Evolutionary conservation across 1,284 basidiomycete species (phyloP), one percentile per base, ranked within the genome.

Genomic region (Laetiporus sulphureus): DNA sequence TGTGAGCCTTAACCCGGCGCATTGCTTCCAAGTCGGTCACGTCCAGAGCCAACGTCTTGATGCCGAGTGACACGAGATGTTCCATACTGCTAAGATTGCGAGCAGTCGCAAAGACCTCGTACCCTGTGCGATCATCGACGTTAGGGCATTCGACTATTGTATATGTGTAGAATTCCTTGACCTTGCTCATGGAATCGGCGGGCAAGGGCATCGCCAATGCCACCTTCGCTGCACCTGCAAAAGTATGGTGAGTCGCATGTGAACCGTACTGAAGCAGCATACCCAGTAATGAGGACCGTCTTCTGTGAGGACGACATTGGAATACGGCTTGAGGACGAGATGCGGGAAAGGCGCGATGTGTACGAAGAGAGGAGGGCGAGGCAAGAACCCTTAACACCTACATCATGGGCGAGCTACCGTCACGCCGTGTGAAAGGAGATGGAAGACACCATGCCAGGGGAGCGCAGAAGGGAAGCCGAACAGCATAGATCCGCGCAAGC

Each of bases 31-130:
- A 32, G 19, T 51, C 44, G 1, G 57, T 57, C 6, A 64, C 63
- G 40, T 65, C 63, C 29, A 65, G 38, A 16, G 46, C 44, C 5
- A 65, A 36, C 4, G 52, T 58, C 31, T 57, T 51, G 32, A 63
- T 52, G 2, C 58, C 59, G 1, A 46, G 38, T 3, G 47, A 38
- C 5, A 40, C 16, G 20, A 63, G 48, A 20, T 48, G 46, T 2
- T 36, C 19, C 56, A 63, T 58, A 22, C 54, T 47, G n/a, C 51
- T 49, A 5, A 51, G 24, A 13, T 41, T 45, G 12, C 62, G 57
- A 5, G 62, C 50, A 5, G 61, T 63, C 3, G 62, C 62, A 29
- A 64, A 52, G 12, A 64, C 62, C 3, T 49, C 56, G 12, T 51
- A 43, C 19, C 62, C 62, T 61, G 32, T n/a, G n/a, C n/a, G n/a